Evolutionary conservation across 2,329 filamentous ascomycete species (phyloP).

Genomic region (Stylonectria norvegica): DNA sequence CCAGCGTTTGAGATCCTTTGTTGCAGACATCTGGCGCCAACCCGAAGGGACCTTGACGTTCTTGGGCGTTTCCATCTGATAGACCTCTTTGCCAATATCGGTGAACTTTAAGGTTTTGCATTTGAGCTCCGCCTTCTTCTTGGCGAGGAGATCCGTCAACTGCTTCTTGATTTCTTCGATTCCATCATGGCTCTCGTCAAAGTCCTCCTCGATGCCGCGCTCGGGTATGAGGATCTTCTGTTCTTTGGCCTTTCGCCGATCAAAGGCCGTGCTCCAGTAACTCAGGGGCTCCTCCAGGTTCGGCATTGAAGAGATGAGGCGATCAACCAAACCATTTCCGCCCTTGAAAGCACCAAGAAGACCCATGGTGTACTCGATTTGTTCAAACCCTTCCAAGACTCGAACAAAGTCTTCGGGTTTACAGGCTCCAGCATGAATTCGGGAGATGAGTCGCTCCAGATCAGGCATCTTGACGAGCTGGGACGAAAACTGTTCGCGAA

Average conservation of each 20-base stretch:
- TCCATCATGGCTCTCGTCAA: conserved; percentile 74
- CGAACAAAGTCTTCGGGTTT: conserved; percentile 88
- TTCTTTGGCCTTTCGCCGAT: conserved; percentile 73
- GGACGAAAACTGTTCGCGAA: conserved; percentile 83
- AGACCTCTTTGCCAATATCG: conserved; percentile 94
- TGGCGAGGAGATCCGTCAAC: conserved; percentile 67
- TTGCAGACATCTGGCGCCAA: conserved; percentile 97
- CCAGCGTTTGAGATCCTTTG: conserved; percentile 84
- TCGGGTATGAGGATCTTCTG: conserved; percentile 82
- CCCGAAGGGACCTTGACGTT: conserved; percentile 76
- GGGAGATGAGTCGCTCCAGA: conserved; percentile 87
- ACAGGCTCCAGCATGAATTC: conserved; percentile 89
- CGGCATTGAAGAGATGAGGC: conserved; percentile 82
- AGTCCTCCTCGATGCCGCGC: conserved; percentile 84
- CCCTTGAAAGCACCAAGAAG: conserved; percentile 70
- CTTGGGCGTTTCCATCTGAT: conserved; percentile 90
- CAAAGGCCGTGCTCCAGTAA: conserved; percentile 90
- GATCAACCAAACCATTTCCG: conserved; percentile 79
- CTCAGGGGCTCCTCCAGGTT: conserved; percentile 69
- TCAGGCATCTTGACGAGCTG: conserved; percentile 91
- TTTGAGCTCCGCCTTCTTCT: conserved; percentile 69
- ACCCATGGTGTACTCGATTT: conserved; percentile 91
- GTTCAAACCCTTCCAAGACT: conserved; percentile 93
- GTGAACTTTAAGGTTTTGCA: conserved; percentile 70
- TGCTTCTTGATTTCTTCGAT: conserved; percentile 74